A percentile compares a stretch with the other conserved stretches of the same genome.
These are phyloP conservation scores for Clavispora santaluciae DNA, from an alignment of 805 yeast species.

Conservation along the genomic window DNA sequence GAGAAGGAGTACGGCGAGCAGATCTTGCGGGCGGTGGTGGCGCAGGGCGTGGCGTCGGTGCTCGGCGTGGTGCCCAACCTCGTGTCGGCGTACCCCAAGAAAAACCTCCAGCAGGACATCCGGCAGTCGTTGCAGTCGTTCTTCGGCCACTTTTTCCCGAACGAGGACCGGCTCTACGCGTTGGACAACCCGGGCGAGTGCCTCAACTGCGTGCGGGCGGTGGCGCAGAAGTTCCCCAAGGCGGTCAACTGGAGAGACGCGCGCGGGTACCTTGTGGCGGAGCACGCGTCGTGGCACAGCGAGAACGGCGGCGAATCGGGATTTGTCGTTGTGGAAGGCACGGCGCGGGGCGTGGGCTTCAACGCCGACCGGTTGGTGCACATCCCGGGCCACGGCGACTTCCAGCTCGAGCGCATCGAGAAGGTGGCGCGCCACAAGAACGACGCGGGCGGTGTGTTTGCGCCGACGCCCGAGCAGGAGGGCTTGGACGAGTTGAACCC, in stretches of 20 bases:
- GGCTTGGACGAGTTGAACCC: constrained; percentile 58
- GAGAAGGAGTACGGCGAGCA: constrained; percentile 80
- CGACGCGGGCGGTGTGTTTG: constrained; percentile 18
- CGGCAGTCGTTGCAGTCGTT: constrained; percentile 40
- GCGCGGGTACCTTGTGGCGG: constrained; percentile 85
- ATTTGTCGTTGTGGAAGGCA: constrained; percentile 65
- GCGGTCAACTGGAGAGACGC: constrained; percentile 87
- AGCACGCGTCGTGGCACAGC: constrained; percentile 42
- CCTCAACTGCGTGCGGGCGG: constrained; percentile 61
- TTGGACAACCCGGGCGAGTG: constrained; percentile 66
- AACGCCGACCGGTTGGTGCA: constrained; percentile 74
- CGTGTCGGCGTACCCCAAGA: constrained; percentile 60
- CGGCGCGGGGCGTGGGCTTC: constrained; percentile 83
- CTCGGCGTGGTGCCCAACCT: constrained; percentile 77
- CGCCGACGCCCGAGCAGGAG: constrained; percentile 45
- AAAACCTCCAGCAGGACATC: constrained; percentile 67
- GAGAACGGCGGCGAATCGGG: constrained; percentile 26
- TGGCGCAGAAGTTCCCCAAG: constrained; percentile 85
- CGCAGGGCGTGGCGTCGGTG: constrained; percentile 86
- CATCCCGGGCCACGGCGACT: constrained; percentile 88
- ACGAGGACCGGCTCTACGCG: constrained; percentile 70
- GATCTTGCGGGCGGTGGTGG: constrained; percentile 77
- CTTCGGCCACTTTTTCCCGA: constrained; percentile 48
- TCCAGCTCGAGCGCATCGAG: constrained; percentile 66
- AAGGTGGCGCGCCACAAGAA: constrained; percentile 29